phyloP scores from a whole-genome alignment of 257 asterid genomes.

The Solanum etuberosum region DNA sequence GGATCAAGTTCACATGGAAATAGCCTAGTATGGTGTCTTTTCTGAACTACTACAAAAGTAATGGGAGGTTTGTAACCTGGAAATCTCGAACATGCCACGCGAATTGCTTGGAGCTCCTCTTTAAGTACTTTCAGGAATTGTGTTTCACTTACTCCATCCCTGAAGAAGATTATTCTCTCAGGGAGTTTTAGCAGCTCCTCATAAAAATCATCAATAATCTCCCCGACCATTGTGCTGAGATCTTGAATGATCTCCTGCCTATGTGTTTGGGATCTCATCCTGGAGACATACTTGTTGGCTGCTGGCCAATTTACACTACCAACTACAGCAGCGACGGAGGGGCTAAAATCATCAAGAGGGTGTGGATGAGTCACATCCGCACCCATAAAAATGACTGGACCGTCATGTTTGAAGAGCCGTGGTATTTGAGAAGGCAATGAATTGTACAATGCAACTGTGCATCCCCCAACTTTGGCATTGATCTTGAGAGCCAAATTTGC shows the following conservation, averaged over 20 bases:
- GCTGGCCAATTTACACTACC: conserved; percentile 96
- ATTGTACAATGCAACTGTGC: conserved; percentile 75
- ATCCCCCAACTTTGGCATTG: conserved; percentile 91
- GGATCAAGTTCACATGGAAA: conserved; percentile 44
- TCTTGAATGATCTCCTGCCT: conserved; percentile 85
- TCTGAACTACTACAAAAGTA: conserved; percentile 81
- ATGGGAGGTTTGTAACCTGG: conserved; percentile 69
- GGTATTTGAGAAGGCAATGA: conserved; percentile 72
- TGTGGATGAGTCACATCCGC: conserved; percentile 98
- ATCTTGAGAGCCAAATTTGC: conserved; percentile 91
- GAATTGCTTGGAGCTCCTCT: conserved; percentile 55
- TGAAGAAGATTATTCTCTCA: conserved; percentile 56
- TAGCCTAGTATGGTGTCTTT: conserved; percentile 80
- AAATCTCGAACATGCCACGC: conserved; percentile 43
- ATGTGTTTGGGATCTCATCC: conserved; percentile 90
- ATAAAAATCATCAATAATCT: conserved; percentile 57
- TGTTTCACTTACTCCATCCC: conserved; percentile 97
- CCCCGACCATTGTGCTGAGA: conserved; percentile 53
- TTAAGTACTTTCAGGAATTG: conserved; percentile 64
- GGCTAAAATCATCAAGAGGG: conserved; percentile 78
- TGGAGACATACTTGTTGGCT: conserved; percentile 68
- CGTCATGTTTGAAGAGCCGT: conserved; percentile 44
- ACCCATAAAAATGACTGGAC: conserved; percentile 89
- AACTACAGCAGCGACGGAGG: conserved; percentile 91
- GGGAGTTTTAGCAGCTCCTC: conserved; percentile 56